A percentile compares a stretch with the other conserved stretches of the same genome.
These are phyloP conservation scores for Diplotaxis tenuifolia DNA, from an alignment of 345 rosid species.

Conservation along the genomic window DNA sequence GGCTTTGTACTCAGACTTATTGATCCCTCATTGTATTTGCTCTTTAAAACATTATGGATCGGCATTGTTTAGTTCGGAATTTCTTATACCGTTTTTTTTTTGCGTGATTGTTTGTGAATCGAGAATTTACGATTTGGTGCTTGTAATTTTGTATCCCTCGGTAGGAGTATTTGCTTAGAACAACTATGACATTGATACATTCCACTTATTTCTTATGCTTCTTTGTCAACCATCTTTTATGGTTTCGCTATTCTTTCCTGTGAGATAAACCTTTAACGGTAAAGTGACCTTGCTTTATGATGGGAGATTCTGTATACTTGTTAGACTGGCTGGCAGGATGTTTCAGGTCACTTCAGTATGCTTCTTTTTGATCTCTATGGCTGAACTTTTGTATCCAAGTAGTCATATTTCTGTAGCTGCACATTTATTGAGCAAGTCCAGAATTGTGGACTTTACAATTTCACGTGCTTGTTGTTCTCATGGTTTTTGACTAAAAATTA, in stretches of 20 bases:
- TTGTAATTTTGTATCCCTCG: not conserved
- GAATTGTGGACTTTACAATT: not conserved
- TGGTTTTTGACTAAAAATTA: not conserved
- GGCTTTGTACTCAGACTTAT: not conserved
- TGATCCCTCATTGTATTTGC: not conserved
- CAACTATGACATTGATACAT: not conserved
- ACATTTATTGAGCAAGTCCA: not conserved
- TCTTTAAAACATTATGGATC: not conserved
- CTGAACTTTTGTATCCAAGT: constrained; percentile 12
- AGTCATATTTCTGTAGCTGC: constrained; percentile 6
- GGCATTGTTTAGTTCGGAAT: not conserved
- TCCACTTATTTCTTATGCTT: not conserved
- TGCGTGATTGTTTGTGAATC: not conserved
- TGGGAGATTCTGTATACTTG: not conserved
- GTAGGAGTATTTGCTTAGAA: not conserved
- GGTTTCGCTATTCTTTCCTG: not conserved
- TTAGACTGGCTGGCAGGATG: not conserved
- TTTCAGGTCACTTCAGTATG: not conserved
- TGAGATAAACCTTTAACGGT: not conserved
- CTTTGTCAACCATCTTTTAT: constrained; percentile 5
- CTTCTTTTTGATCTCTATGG: not conserved
- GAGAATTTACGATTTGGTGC: not conserved
- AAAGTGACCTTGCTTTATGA: not conserved
- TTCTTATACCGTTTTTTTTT: not conserved
- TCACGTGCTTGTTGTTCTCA: not conserved